Conservation (phyloP, 2,329 filamentous ascomycete genomes). For the Stagonosporopsis cucurbitacearum region DNA sequence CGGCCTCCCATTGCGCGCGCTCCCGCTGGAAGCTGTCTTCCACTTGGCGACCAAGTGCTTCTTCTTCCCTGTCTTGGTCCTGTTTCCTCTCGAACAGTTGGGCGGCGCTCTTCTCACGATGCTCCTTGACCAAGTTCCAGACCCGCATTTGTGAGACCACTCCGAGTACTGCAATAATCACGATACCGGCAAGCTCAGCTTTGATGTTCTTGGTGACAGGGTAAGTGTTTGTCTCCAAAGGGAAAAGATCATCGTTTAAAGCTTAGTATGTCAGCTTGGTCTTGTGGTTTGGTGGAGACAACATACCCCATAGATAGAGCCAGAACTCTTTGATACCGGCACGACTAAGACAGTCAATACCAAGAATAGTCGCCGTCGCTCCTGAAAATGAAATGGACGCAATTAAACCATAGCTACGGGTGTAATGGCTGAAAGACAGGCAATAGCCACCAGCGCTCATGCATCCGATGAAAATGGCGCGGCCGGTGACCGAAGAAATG, state of each 20-base stretch:
- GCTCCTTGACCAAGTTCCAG: constrained; percentile 76
- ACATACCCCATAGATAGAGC: constrained; percentile 83
- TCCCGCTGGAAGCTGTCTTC: constrained; percentile 69
- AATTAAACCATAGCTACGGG: constrained; percentile 79
- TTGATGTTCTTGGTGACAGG: constrained; percentile 85
- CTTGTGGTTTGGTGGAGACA: not conserved
- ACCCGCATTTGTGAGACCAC: constrained; percentile 84
- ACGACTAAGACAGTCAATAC: constrained; percentile 87
- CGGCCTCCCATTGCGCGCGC: constrained; percentile 74
- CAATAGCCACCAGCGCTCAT: constrained; percentile 73
- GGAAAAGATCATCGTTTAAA: constrained; percentile 79
- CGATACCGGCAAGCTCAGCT: constrained; percentile 79
- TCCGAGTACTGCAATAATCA: constrained; percentile 77
- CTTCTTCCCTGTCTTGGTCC: constrained; percentile 69
- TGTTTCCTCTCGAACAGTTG: constrained; percentile 61
- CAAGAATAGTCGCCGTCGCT: constrained; percentile 78
- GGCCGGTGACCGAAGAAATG: constrained; percentile 66
- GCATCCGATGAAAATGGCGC: constrained; percentile 75
- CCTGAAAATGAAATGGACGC: constrained; percentile 79
- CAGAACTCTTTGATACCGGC: constrained; percentile 97
- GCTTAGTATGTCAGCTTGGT: constrained; percentile 48
- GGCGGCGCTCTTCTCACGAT: constrained; percentile 55
- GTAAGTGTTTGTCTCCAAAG: constrained; percentile 76
- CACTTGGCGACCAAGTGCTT: constrained; percentile 70
- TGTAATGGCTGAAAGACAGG: constrained; percentile 75